A percentile compares a stretch with the other conserved stretches of the same genome.
These are phyloP conservation scores for Dianthus caryophyllus DNA, from an alignment of 148 eudicot genomes.

Conservation along the genomic window DNA sequence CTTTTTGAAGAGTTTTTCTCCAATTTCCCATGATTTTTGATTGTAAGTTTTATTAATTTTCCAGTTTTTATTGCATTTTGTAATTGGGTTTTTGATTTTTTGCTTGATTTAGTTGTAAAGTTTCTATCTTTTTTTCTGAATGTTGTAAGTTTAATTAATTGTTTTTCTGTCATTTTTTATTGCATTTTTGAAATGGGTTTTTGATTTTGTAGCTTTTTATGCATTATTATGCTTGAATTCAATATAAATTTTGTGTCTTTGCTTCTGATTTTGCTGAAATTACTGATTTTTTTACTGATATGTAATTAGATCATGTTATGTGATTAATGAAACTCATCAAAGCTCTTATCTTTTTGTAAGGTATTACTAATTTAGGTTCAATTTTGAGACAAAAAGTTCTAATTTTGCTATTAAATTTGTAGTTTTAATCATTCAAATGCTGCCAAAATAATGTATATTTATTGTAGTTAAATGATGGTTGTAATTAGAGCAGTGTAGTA, in stretches of 20 bases:
- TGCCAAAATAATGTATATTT: too few relatives aligned
- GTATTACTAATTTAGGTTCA: too few relatives aligned
- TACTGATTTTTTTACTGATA: neutral
- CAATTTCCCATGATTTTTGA: neutral
- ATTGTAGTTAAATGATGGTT: neutral
- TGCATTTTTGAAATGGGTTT: conserved; percentile 13
- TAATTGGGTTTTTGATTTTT: conserved; percentile 9
- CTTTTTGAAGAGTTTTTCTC: conserved; percentile 5
- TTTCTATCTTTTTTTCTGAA: conserved; percentile 7
- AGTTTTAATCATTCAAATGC: too few relatives aligned
- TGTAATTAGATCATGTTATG: neutral
- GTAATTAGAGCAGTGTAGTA: neutral
- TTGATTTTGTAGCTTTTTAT: neutral
- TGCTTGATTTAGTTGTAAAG: conserved; percentile 9
- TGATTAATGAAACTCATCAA: neutral
- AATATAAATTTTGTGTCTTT: conserved; percentile 14
- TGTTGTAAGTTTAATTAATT: conserved; percentile 25
- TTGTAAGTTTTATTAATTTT: conserved; percentile 13
- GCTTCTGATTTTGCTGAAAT: neutral
- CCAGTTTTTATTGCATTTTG: neutral
- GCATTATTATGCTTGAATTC: conserved; percentile 7
- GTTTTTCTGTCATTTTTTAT: neutral
- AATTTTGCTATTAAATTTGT: neutral
- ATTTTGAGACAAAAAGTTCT: neutral
- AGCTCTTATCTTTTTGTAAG: neutral